Evolutionary conservation across 805 yeast species (phyloP).

Genomic region (Candida hispaniensis): DNA sequence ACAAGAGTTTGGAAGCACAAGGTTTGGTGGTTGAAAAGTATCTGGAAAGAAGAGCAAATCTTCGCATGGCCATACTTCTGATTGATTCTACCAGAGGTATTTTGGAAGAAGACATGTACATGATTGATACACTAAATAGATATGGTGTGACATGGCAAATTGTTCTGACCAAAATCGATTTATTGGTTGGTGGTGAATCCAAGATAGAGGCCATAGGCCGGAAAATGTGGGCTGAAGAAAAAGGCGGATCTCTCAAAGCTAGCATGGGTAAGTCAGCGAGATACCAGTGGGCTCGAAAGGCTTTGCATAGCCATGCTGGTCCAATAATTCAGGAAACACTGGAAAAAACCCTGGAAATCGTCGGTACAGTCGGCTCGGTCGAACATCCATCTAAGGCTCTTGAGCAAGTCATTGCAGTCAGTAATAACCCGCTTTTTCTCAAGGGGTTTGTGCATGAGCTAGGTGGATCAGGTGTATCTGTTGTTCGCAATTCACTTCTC

Average conservation of each 20-base stretch:
- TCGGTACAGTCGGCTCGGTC: conserved; percentile 2
- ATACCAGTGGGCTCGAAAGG: conserved; percentile 12
- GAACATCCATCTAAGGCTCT: conserved; percentile 11
- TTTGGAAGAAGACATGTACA: conserved; percentile 42
- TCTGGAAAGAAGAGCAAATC: conserved; percentile 40
- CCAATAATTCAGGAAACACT: conserved; percentile 6
- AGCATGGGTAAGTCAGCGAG: conserved; percentile 1
- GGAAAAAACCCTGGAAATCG: conserved; percentile 7
- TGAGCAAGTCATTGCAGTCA: conserved; percentile 14
- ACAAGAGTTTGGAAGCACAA: conserved; percentile 50
- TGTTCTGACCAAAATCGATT: conserved; percentile 69
- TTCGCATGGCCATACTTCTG: conserved; percentile 51
- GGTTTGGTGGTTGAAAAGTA: conserved; percentile 62
- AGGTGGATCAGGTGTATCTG: conserved; percentile 12
- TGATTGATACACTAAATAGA: conserved; percentile 40
- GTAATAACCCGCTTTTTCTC: conserved; percentile 10
- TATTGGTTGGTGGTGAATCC: conserved; percentile 27
- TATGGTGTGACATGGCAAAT: conserved; percentile 62
- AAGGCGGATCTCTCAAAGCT: not conserved
- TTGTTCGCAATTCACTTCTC: conserved; percentile 9
- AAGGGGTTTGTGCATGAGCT: conserved; percentile 10
- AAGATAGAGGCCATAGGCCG: conserved; percentile 11
- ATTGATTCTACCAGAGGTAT: conserved; percentile 53
- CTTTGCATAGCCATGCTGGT: conserved; percentile 16
- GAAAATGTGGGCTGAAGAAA: conserved; percentile 2